phyloP scores from a whole-genome alignment of 2,329 filamentous ascomycete genomes.

The Penicillium polonicum region DNA sequence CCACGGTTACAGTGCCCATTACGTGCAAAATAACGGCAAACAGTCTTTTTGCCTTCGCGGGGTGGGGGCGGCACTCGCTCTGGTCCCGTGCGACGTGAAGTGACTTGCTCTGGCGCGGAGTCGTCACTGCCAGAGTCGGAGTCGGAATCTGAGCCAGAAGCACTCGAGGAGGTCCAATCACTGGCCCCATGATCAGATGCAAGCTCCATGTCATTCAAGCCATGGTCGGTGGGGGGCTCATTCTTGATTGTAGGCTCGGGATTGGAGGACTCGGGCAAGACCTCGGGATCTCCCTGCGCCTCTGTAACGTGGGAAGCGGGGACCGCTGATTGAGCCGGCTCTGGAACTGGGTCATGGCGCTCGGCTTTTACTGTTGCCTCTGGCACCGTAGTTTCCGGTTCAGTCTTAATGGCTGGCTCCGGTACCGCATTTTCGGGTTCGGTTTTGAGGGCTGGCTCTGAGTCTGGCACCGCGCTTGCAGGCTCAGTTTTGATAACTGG shows the following conservation, averaged over 20 bases:
- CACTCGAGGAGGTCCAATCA: constrained; percentile 43
- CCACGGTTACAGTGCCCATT: constrained; percentile 45
- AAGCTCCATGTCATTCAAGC: constrained; percentile 13
- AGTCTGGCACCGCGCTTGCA: not conserved
- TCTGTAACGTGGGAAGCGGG: not conserved
- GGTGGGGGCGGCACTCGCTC: constrained; percentile 41
- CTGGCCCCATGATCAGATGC: constrained; percentile 23
- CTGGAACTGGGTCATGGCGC: not conserved
- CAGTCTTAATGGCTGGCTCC: not conserved
- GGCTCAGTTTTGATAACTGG: not conserved
- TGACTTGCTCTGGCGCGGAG: constrained; percentile 44
- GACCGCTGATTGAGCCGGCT: not conserved
- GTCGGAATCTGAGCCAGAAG: constrained; percentile 30
- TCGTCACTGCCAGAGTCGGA: constrained; percentile 30
- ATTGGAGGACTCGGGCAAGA: not conserved
- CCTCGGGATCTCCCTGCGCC: not conserved
- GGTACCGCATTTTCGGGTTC: not conserved
- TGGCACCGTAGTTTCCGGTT: not conserved
- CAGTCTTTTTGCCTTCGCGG: constrained; percentile 33
- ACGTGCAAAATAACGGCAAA: constrained; percentile 44
- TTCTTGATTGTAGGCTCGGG: not conserved
- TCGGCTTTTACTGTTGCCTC: not conserved
- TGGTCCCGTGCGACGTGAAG: constrained; percentile 42
- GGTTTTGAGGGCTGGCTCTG: not conserved
- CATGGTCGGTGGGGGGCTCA: not conserved